phyloP scores from a whole-genome alignment of 768 basidiomycete genomes.

The Lactarius pseudohatsudake region DNA sequence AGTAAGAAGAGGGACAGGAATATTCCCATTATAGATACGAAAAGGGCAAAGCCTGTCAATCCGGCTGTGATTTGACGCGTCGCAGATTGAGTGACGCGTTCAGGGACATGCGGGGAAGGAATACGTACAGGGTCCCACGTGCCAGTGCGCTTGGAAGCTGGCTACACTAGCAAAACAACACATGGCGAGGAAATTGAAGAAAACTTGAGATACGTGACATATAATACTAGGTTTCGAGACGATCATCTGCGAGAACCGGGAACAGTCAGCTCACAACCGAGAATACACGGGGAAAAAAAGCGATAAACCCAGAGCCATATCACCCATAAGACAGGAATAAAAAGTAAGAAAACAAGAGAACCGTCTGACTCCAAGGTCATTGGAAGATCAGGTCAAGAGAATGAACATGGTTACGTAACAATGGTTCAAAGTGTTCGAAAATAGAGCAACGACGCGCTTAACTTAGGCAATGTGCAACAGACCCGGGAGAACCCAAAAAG shows the following conservation, averaged over 20 bases:
- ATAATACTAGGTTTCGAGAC: conserved; percentile 81
- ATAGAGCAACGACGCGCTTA: conserved; percentile 3
- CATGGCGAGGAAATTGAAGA: conserved; percentile 93
- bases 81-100: conserved; percentile 5
- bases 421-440: conserved; percentile 15
- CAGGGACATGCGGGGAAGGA: not conserved
- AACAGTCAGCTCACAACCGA: conserved; percentile 29
- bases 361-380: conserved; percentile 40
- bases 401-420: conserved; percentile 29
- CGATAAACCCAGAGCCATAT: conserved; percentile 66
- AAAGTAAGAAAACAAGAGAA: conserved; percentile 58
- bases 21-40: conserved; percentile 72
- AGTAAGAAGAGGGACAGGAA: conserved; percentile 73
- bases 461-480: conserved; percentile 18
- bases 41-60: conserved; percentile 81
- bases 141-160: conserved; percentile 81
- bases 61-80: conserved; percentile 57
- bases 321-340: conserved; percentile 63
- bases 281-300: conserved; percentile 23
- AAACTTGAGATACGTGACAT: conserved; percentile 73
- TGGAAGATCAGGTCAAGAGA: conserved; percentile 17
- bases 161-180: conserved; percentile 90
- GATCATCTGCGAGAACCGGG: conserved; percentile 62
- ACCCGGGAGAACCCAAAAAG: conserved; percentile 38
- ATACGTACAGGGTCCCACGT: conserved; percentile 80